Evolutionary conservation across 768 basidiomycete genomes (phyloP).

Genomic region (Pleurotus tuoliensis): DNA sequence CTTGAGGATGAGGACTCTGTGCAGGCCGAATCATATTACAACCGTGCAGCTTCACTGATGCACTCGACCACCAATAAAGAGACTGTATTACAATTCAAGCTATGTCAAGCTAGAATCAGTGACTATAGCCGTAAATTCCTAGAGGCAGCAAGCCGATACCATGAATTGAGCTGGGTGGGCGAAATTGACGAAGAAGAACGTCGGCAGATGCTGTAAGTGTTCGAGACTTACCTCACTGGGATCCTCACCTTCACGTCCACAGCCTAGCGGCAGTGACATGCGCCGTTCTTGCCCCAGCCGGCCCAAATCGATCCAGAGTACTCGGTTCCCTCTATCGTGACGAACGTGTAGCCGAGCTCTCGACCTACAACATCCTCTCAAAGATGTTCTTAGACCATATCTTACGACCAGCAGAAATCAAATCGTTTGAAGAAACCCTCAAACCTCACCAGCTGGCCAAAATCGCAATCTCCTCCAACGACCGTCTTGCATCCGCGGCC

Average conservation of each 20-base stretch:
- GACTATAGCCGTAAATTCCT: conserved; percentile 91
- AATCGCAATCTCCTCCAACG: conserved; percentile 80
- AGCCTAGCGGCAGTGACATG: conserved; percentile 93
- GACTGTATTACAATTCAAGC: conserved; percentile 80
- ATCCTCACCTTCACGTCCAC: background rate
- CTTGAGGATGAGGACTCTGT: conserved; percentile 96
- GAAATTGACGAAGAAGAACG: conserved; percentile 95
- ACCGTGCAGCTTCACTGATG: conserved; percentile 87
- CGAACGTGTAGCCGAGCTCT: conserved; percentile 78
- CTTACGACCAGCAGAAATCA: conserved; percentile 83
- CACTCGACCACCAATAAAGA: conserved; percentile 78
- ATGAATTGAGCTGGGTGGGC: conserved; percentile 88
- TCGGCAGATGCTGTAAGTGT: conserved; percentile 78
- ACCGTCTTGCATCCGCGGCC: conserved; percentile 64
- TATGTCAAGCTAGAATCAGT: conserved; percentile 91
- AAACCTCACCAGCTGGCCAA: conserved; percentile 94
- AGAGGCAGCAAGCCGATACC: conserved; percentile 91
- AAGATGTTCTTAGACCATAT: conserved; percentile 99
- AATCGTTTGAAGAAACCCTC: conserved; percentile 83
- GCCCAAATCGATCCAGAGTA: conserved; percentile 91
- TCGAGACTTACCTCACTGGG: background rate
- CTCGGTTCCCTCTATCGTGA: conserved; percentile 92
- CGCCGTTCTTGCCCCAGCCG: conserved; percentile 94
- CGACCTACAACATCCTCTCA: conserved; percentile 84
- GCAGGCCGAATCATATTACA: conserved; percentile 97